A percentile compares a stretch with the other conserved stretches of the same genome.
These are phyloP conservation scores for Eragrostis tef DNA, from an alignment of 202 grass and related monocot species.

Conservation along the genomic window DNA sequence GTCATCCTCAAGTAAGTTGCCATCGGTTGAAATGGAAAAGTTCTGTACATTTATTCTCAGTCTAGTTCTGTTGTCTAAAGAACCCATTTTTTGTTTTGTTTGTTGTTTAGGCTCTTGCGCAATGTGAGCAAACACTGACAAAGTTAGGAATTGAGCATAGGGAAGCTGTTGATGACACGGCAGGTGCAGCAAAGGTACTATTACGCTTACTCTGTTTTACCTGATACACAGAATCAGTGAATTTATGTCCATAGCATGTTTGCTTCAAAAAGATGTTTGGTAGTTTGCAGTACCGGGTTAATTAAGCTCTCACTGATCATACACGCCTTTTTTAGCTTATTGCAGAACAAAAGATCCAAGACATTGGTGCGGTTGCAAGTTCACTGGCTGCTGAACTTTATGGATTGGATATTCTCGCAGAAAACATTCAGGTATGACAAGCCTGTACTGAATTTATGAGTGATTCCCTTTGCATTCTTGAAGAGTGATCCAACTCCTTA, in stretches of 20 bases:
- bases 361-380: conserved; percentile 80
- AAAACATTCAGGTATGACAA: conserved; percentile 81
- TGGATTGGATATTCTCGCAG: conserved; percentile 78
- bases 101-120: conserved; percentile 70
- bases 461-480: background rate
- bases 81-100: background rate
- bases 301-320: conserved; percentile 13
- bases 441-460: conserved; percentile 21
- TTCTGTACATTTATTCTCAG: background rate
- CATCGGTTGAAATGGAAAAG: background rate
- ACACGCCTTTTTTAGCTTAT: conserved; percentile 58
- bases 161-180: conserved; percentile 96
- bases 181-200: conserved; percentile 79
- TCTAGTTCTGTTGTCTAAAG: background rate
- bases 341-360: conserved; percentile 62
- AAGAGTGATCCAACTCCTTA: background rate
- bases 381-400: conserved; percentile 81
- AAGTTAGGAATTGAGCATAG: conserved; percentile 66
- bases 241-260: background rate
- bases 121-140: conserved; percentile 82
- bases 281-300: conserved; percentile 5
- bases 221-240: background rate
- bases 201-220: background rate
- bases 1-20: conserved; percentile 75
- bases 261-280: background rate